phyloP scores from a whole-genome alignment of 2,329 filamentous ascomycete genomes.

The Chrysosporium keratinophilum region DNA sequence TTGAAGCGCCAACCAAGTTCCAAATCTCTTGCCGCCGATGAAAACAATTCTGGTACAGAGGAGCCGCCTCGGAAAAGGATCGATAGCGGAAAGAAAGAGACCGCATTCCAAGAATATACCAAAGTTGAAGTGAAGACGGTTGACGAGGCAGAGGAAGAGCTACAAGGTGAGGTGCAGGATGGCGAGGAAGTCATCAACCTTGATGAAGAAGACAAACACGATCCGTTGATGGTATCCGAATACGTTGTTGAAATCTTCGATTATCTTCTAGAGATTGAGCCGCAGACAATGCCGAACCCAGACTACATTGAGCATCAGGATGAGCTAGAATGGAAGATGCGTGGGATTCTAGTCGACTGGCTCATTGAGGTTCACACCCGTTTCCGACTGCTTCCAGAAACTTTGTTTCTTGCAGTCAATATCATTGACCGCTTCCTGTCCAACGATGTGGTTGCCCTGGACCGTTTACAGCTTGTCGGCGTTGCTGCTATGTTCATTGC shows the following conservation, averaged over 20 bases:
- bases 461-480: constrained; percentile 93
- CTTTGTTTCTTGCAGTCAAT: constrained; percentile 87
- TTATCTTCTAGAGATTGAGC: constrained; percentile 83
- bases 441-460: constrained; percentile 88
- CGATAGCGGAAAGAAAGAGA: constrained; percentile 43
- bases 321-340: constrained; percentile 98
- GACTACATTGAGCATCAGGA: constrained; percentile 95
- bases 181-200: constrained; percentile 45
- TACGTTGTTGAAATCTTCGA: constrained; percentile 92
- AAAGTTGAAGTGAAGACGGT: constrained; percentile 20
- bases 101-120: constrained; percentile 3
- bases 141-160: constrained; percentile 11
- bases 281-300: constrained; percentile 61
- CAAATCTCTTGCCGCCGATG: constrained; percentile 50
- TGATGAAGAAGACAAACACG: constrained; percentile 78
- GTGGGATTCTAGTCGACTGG: constrained; percentile 95
- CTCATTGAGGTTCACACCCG: constrained; percentile 89
- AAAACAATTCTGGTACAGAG: constrained; percentile 43
- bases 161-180: not conserved
- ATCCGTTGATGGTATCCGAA: constrained; percentile 95
- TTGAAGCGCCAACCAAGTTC: constrained; percentile 56
- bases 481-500: constrained; percentile 93
- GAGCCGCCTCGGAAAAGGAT: constrained; percentile 60
- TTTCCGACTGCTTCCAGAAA: constrained; percentile 85
- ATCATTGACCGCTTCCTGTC: constrained; percentile 96